Evolutionary conservation across 2,329 filamentous ascomycete genomes (phyloP).

Genomic region (Teratosphaeria nubilosa): DNA sequence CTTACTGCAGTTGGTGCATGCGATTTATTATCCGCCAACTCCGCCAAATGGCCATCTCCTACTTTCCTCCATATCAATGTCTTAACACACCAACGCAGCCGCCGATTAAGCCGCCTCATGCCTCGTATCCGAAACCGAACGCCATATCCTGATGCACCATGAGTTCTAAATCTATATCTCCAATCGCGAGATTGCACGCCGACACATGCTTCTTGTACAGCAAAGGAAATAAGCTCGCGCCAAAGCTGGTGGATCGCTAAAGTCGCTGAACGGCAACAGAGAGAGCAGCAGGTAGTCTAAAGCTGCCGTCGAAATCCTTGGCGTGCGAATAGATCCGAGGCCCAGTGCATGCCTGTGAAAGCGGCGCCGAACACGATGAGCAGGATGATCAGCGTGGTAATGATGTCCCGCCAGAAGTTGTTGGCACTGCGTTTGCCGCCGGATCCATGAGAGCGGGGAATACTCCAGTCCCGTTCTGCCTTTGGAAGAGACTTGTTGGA

Average conservation of each 20-base stretch:
- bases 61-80: not conserved
- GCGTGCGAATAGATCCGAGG: not conserved
- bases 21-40: not conserved
- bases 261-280: not conserved
- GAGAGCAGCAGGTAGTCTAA: not conserved
- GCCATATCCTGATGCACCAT: not conserved
- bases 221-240: not conserved
- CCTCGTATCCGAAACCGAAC: not conserved
- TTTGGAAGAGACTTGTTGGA: not conserved
- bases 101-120: not conserved
- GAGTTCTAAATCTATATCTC: not conserved
- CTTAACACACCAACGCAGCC: not conserved
- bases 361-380: not conserved
- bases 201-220: not conserved
- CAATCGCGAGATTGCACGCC: not conserved
- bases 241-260: not conserved
- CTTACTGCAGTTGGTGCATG: not conserved
- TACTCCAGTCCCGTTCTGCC: not conserved
- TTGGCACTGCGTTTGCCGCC: not conserved
- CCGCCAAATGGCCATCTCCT: not conserved
- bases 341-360: not conserved
- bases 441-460: not conserved
- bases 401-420: not conserved
- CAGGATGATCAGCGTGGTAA: not conserved
- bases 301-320: not conserved